A percentile compares a stretch with the other conserved stretches of the same genome.
phyloP scores from a whole-genome alignment of 352 stramenopile genomes.

The Globisporangium barbulae region DNA sequence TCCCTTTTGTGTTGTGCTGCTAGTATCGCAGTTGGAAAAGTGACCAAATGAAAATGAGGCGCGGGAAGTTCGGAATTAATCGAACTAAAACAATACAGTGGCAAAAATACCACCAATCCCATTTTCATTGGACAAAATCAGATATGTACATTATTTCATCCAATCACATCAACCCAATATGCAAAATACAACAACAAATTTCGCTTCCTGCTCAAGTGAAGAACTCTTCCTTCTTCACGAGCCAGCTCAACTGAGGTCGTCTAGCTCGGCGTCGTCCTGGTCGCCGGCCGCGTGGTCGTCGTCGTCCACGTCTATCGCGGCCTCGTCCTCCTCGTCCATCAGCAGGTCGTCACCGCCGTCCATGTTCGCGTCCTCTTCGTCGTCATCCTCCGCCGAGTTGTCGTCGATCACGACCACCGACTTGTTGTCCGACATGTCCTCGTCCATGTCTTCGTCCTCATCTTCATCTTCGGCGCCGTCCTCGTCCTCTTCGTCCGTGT shows the following conservation, averaged over 20 bases:
- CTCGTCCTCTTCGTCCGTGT: slow-evolving; percentile 22
- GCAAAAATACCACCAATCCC: neutral
- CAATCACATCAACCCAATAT: slow-evolving; percentile 7
- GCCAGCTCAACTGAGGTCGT: slow-evolving; percentile 13
- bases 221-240: neutral
- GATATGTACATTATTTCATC: slow-evolving; percentile 12
- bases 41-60: slow-evolving; percentile 1
- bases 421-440: slow-evolving; percentile 16
- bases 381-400: slow-evolving; percentile 16
- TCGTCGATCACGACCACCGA: slow-evolving; percentile 18
- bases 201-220: neutral
- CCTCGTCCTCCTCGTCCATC: slow-evolving; percentile 37
- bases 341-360: slow-evolving; percentile 27
- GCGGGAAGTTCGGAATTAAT: neutral
- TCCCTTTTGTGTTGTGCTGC: neutral
- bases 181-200: slow-evolving; percentile 1
- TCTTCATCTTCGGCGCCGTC: slow-evolving; percentile 26
- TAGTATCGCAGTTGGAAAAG: neutral
- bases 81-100: neutral
- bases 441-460: slow-evolving; percentile 31
- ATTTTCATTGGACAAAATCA: slow-evolving; percentile 28
- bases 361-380: slow-evolving; percentile 22
- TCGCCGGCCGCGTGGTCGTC: slow-evolving; percentile 31
- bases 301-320: slow-evolving; percentile 28
- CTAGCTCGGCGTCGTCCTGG: slow-evolving; percentile 19